Evolutionary conservation across 2,329 filamentous ascomycete species (phyloP).

Genomic region (Dendryphion nanum): DNA sequence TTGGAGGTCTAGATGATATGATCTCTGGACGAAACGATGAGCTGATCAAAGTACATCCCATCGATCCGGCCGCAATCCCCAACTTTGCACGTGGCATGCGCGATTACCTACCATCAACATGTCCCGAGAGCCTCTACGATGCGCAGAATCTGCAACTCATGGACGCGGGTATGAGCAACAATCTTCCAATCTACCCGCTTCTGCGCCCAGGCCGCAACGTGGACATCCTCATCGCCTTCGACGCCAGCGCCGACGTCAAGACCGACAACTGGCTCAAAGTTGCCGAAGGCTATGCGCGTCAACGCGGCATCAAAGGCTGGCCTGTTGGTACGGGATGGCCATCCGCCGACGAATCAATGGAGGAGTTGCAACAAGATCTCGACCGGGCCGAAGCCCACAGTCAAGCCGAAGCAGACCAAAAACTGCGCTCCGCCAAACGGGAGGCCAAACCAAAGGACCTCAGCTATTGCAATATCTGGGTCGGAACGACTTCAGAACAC

Average conservation of each 20-base stretch:
- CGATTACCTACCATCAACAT: slow-evolving; percentile 68
- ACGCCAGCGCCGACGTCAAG: slow-evolving; percentile 89
- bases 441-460: slow-evolving; percentile 53
- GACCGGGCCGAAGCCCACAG: slow-evolving; percentile 64
- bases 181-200: slow-evolving; percentile 91
- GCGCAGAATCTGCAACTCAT: slow-evolving; percentile 67
- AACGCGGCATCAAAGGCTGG: slow-evolving; percentile 91
- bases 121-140: slow-evolving; percentile 73
- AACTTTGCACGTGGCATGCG: slow-evolving; percentile 87
- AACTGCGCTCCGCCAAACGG: slow-evolving; percentile 58
- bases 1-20: slow-evolving; percentile 74
- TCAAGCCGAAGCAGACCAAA: slow-evolving; percentile 60
- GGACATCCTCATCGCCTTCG: slow-evolving; percentile 88
- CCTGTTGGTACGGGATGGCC: slow-evolving; percentile 95
- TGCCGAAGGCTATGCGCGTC: slow-evolving; percentile 86
- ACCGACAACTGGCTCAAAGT: slow-evolving; percentile 96
- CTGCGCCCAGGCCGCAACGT: slow-evolving; percentile 84
- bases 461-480: slow-evolving; percentile 93
- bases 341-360: slow-evolving; percentile 55
- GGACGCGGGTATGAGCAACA: slow-evolving; percentile 99
- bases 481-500: slow-evolving; percentile 78
- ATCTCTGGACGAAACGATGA: slow-evolving; percentile 82
- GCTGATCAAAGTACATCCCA: slow-evolving; percentile 87
- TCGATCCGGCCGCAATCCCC: slow-evolving; percentile 85
- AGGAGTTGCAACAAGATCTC: slow-evolving; percentile 64